Base-by-base conservation (phyloP, 768 basidiomycete species). In the Suillus ampliporus region DNA sequence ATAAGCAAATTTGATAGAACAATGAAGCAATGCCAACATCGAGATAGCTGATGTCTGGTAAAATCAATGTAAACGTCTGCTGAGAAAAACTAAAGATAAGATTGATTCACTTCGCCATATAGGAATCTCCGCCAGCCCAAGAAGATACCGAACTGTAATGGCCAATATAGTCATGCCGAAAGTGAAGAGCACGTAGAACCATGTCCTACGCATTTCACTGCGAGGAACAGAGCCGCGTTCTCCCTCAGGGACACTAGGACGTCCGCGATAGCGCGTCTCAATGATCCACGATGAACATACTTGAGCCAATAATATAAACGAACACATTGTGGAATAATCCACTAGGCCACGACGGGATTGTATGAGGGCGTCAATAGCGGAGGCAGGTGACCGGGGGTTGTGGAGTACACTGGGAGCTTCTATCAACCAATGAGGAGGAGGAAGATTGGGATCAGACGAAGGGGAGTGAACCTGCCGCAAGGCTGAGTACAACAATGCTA, bases 1-100 rank as follows among this genome's bases (percentile, higher is more conserved):
- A 99, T 51, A 99, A 80, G 57, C 94, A 87, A 71, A 95, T 90
- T 73, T 98, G 97, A 74, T 91, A 97, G 77, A 96, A 94, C 47
- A 91, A 71, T 2, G 94, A 87, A 40, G 85, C 84, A 26, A 90
- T 78, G 15, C 84, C 76, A 60, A 92, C 82, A 69, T 98, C 96
- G 61, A 92, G 86, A 64, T 84, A 82, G 64, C 84, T 89, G 71
- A 96, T 79, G 75, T 94, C 95, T 97, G 69, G 35, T 58, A 40
- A 63, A 62, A 46, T 52, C 47, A 46, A 41, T 46, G 58, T 65
- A 43, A 64, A 10, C 46, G 40, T 63, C 3, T 50, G 44, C 52
- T 15, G n/a, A 53, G 26, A 9, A 10, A 19, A 43, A 60, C 5
- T 43, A 58, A 52, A 44, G 37, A 54, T 21, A 19, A 61, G 34